Conservation (phyloP, 2,329 filamentous ascomycete species). For the Fusarium miscanthi region DNA sequence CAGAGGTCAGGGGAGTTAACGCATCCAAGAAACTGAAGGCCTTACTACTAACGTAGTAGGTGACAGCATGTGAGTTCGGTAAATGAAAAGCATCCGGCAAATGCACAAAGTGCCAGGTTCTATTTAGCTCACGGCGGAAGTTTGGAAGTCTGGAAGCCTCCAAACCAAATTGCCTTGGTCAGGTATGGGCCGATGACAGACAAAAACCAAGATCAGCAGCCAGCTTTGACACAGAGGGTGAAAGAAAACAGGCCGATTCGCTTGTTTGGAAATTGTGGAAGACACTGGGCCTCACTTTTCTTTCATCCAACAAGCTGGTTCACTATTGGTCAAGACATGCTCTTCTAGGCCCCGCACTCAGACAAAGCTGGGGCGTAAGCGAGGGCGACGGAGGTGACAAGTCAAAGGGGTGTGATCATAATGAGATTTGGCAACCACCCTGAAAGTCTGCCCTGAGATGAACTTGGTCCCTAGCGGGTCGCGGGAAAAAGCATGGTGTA, state of each 20-base stretch:
- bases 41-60: neutral
- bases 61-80: constrained; percentile 16
- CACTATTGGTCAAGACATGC: neutral
- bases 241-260: constrained; percentile 18
- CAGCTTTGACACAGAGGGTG: neutral
- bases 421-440: neutral
- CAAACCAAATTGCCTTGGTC: constrained; percentile 9
- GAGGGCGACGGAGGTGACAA: neutral
- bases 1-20: neutral
- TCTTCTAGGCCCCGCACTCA: constrained; percentile 28
- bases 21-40: neutral
- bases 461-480: neutral
- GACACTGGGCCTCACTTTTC: neutral
- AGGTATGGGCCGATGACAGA: constrained; percentile 46
- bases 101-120: neutral
- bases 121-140: neutral
- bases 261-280: neutral
- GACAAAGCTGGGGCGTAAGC: constrained; percentile 8
- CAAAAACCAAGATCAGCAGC: constrained; percentile 50
- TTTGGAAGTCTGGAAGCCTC: constrained; percentile 8
- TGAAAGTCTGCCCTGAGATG: neutral
- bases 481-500: neutral
- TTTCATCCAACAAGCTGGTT: neutral
- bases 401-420: neutral
- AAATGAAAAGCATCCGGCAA: constrained; percentile 1